phyloP scores from a whole-genome alignment of 2,329 filamentous ascomycete species.

The Fulvia fulva region DNA sequence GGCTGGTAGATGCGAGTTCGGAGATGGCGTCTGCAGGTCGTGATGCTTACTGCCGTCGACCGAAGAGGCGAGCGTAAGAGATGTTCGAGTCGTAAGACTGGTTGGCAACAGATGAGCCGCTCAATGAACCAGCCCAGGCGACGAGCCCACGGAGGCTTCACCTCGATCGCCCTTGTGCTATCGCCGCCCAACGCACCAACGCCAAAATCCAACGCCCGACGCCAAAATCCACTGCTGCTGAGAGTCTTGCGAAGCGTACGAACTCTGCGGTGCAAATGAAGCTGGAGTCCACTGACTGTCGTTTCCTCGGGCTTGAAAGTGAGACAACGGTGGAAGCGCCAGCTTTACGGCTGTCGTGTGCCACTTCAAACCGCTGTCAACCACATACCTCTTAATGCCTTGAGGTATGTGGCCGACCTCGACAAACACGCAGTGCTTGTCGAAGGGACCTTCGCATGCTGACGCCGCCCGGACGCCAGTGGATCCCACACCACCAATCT shows the following conservation, averaged over 20 bases:
- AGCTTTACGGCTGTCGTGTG: slow-evolving; percentile 70
- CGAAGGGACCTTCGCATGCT: neutral
- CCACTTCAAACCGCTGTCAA: no score
- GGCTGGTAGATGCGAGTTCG: slow-evolving; percentile 52
- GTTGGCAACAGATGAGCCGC: slow-evolving; percentile 51
- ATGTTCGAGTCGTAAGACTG: slow-evolving; percentile 49
- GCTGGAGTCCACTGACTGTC: slow-evolving; percentile 68
- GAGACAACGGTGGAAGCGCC: slow-evolving; percentile 85
- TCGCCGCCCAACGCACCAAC: no score
- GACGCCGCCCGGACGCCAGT: neutral
- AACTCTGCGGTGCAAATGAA: slow-evolving; percentile 59
- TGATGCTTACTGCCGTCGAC: slow-evolving; percentile 41
- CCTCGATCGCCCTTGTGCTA: no score
- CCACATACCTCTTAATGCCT: no score
- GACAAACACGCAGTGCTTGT: neutral
- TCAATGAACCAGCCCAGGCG: slow-evolving; percentile 72
- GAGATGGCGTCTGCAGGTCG: slow-evolving; percentile 70
- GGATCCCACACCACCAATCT: neutral
- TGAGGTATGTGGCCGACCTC: no score
- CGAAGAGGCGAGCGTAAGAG: slow-evolving; percentile 54
- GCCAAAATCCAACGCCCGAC: no score
- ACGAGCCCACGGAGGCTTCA: slow-evolving; percentile 67
- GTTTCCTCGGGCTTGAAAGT: slow-evolving; percentile 75
- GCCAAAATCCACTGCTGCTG: no score
- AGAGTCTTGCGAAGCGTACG: slow-evolving; percentile 46